These are phyloP conservation scores for Coleophoma cylindrospora DNA, from an alignment of 2,329 filamentous ascomycete species.

Conservation along the genomic window DNA sequence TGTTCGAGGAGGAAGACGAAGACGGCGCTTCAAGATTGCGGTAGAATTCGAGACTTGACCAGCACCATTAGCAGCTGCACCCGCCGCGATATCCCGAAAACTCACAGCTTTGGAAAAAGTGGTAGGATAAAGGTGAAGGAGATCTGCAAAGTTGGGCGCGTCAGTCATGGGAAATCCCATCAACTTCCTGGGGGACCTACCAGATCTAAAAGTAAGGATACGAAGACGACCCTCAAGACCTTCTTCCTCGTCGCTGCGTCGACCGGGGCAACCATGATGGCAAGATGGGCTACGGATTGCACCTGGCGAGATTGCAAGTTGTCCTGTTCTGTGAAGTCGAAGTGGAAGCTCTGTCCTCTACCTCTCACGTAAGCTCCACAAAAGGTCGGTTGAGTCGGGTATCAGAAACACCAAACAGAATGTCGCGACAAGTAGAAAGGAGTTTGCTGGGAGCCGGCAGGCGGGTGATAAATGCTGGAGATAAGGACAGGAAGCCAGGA, in stretches of 20 bases:
- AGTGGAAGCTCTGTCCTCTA: no score
- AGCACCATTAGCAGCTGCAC: conserved; percentile 31
- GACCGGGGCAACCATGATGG: conserved; percentile 30
- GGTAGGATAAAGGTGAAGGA: conserved; percentile 98
- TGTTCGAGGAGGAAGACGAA: conserved; percentile 33
- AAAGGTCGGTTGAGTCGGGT: no score
- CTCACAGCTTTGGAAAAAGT: conserved; percentile 88
- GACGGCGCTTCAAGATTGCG: conserved; percentile 68
- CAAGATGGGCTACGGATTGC: no score
- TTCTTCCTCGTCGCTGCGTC: conserved; percentile 62
- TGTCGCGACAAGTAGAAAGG: no score
- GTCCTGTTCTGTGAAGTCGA: no score
- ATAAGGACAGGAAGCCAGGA: no score
- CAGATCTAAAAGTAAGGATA: conserved; percentile 84
- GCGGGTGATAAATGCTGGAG: no score
- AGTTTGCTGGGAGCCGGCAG: no score
- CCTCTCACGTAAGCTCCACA: no score
- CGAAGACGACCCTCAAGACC: conserved; percentile 82
- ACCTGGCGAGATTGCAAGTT: no score
- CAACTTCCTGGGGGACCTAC: conserved; percentile 43
- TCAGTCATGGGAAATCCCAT: not conserved
- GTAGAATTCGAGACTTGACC: conserved; percentile 72
- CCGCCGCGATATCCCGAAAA: conserved; percentile 83
- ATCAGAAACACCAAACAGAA: no score
- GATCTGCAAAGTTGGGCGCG: conserved; percentile 50